These are phyloP conservation scores for Tillandsia leiboldiana DNA, from an alignment of 176 grass and related monocot genomes.

Conservation along the genomic window DNA sequence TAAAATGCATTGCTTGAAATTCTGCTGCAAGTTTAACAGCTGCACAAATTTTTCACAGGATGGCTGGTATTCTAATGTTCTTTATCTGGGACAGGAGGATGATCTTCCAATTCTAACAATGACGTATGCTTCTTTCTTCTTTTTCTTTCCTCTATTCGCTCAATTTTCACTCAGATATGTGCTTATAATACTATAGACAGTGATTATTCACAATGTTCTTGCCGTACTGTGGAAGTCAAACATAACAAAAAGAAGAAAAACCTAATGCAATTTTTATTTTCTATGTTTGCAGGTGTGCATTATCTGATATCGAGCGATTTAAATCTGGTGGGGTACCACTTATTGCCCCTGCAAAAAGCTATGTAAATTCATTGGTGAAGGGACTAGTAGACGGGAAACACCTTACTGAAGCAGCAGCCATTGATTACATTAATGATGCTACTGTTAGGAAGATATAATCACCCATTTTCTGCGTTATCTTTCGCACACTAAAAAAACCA, in stretches of 20 bases:
- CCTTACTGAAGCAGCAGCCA: constrained; percentile 40
- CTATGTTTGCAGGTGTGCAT: constrained; percentile 39
- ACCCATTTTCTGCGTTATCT: neutral
- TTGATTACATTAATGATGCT: constrained; percentile 43
- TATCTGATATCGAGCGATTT: constrained; percentile 46
- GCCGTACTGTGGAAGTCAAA: too few species aligned
- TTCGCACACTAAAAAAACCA: too few species aligned
- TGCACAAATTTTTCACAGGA: constrained; percentile 41
- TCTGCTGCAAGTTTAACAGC: neutral
- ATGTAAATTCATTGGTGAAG: constrained; percentile 48
- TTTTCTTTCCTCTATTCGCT: neutral
- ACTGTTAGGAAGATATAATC: constrained; percentile 34
- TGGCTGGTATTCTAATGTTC: constrained; percentile 78
- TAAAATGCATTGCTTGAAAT: neutral
- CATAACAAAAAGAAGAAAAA: too few species aligned
- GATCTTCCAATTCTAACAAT: constrained; percentile 74
- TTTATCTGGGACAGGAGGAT: constrained; percentile 72
- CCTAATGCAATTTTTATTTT: neutral
- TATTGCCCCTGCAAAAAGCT: constrained; percentile 42
- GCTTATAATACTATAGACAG: too few species aligned
- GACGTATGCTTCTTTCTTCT: constrained; percentile 41
- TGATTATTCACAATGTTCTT: too few species aligned
- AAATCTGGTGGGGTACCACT: constrained; percentile 45
- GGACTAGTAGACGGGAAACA: constrained; percentile 74
- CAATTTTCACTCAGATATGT: too few species aligned